Conservation (phyloP, 306 rosid genomes). For the Oemleria cerasiformis region DNA sequence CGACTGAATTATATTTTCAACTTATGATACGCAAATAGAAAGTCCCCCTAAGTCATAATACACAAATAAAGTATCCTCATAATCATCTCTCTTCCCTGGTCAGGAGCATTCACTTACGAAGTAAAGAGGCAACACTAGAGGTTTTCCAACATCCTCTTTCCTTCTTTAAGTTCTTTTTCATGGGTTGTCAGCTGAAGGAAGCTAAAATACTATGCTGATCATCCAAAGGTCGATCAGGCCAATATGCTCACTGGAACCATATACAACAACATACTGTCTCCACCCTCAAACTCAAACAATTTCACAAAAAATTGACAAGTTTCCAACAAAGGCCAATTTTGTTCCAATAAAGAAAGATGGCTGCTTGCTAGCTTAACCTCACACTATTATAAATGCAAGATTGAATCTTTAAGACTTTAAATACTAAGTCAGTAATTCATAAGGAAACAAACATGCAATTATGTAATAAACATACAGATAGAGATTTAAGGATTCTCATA, state of each 20-base stretch:
- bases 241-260: background rate
- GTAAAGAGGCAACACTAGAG: background rate
- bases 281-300: background rate
- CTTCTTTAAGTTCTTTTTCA: background rate
- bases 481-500: slow-evolving; percentile 32
- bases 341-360: background rate
- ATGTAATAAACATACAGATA: background rate
- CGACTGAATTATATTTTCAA: background rate
- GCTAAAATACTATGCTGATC: background rate
- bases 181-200: background rate
- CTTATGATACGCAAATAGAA: background rate
- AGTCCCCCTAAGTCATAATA: background rate
- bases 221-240: background rate
- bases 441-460: too few relatives aligned
- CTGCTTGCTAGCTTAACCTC: background rate
- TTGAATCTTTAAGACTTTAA: too few relatives aligned
- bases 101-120: background rate
- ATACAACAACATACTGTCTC: background rate
- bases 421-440: background rate
- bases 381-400: background rate
- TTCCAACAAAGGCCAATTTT: background rate
- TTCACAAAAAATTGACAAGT: background rate
- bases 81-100: background rate
- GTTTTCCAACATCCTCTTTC: background rate
- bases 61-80: too few relatives aligned